These are phyloP conservation scores for Capsella bursapastoris DNA, from an alignment of 345 rosid genomes.

Conservation along the genomic window DNA sequence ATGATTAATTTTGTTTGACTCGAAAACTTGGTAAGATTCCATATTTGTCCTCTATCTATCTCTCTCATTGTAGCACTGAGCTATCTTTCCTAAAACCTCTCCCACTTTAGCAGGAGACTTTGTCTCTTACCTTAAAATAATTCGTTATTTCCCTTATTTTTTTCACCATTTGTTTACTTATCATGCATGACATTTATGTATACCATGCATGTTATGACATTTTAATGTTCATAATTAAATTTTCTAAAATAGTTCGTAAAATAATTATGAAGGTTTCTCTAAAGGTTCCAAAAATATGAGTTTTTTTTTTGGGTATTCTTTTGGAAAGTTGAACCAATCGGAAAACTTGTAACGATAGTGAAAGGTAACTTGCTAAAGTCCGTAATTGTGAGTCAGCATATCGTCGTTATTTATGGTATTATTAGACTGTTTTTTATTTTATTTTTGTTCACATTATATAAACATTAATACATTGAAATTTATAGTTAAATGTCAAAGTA, in stretches of 20 bases:
- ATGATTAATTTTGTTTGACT: conserved; percentile 38
- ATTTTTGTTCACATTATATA: not conserved
- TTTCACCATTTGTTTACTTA: not conserved
- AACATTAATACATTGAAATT: not conserved
- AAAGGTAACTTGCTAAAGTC: conserved; percentile 21
- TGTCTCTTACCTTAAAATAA: conserved; percentile 55
- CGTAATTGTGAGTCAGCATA: conserved; percentile 21
- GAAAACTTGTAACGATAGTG: not conserved
- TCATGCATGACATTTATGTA: conserved; percentile 9
- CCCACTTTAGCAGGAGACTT: conserved; percentile 59
- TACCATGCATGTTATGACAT: not conserved
- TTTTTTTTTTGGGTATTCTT: too few relatives aligned
- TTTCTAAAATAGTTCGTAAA: too few relatives aligned
- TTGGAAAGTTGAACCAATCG: not conserved
- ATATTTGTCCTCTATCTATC: conserved; percentile 38
- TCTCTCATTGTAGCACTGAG: conserved; percentile 19
- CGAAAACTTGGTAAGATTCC: conserved; percentile 49
- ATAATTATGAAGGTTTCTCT: not conserved
- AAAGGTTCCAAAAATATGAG: not conserved
- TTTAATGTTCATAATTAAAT: too few relatives aligned
- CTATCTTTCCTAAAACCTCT: conserved; percentile 47
- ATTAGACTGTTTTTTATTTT: conserved; percentile 1
- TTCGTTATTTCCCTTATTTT: conserved; percentile 10
- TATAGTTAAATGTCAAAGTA: not conserved
- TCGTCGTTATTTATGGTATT: conserved; percentile 18